Evolutionary conservation across 169 alveolate genomes (phyloP), one percentile per base, ranked within the genome.

Genomic region (Theileria sp.): DNA sequence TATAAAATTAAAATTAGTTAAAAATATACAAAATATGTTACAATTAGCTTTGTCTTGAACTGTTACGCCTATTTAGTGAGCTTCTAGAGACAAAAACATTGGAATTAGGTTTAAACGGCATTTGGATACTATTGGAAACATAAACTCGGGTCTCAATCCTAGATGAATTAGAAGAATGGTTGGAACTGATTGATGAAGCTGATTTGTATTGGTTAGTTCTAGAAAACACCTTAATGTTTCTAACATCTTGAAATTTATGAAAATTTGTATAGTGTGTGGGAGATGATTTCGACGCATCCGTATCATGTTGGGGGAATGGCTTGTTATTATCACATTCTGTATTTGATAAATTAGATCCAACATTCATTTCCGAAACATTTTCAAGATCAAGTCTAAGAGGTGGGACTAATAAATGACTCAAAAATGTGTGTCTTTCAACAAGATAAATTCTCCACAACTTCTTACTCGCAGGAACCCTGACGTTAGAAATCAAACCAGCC

Each of bases 31-130:
- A 58, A 9, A 58, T 58, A 25, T 58, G 10, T 58, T 58, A 58
- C 32, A 58, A 10, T 58, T 21, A 21, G 44, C 19, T n/a, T 21
- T n/a, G 8, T 6, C 34, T 51, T 69, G 61, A 69, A 19, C 32
- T 69, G 15, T 69, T 17, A n/a, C 77, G 44, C 67, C 51, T 8
- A 30, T 50, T 51, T 19, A 69, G 77, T n/a, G 51, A 36, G 44
- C 77, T 69, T 23, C 77, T 13, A 6, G 77, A 50, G 6, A 23
- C 60, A 69, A 69, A 69, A 4, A 69, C 65, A 8, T 69, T 69
- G 6, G 38, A 1, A 15, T 30, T 64, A 25, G 34, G 44, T 32
- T 26, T 15, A 8, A 26, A 28, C 7, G 72, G 72, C 7, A 64
- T 30, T 38, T 64, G 34, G 50, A 28, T 30, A 13, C 38, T 12